A percentile compares a stretch with the other conserved stretches of the same genome.
phyloP scores from a whole-genome alignment of 2,329 filamentous ascomycete genomes.

The Exophiala bonariae region DNA sequence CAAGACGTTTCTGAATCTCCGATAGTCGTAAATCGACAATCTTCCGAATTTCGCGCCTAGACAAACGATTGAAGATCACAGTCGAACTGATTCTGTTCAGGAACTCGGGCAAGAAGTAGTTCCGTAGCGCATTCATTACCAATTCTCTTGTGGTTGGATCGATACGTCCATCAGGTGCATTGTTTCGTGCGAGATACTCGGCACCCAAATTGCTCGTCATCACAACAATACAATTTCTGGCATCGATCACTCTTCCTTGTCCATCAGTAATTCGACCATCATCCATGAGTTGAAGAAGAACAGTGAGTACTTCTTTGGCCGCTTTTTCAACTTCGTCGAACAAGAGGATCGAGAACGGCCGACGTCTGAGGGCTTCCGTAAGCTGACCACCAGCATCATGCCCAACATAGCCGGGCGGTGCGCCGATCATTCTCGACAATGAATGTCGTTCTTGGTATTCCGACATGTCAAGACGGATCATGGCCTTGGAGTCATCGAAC shows the following conservation, averaged over 20 bases:
- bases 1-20: constrained; percentile 91
- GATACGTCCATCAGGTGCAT: constrained; percentile 77
- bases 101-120: constrained; percentile 98
- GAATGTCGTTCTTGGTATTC: constrained; percentile 98
- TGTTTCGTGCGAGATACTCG: constrained; percentile 82
- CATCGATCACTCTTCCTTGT: constrained; percentile 91
- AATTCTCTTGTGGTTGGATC: constrained; percentile 82
- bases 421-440: constrained; percentile 95
- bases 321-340: constrained; percentile 99
- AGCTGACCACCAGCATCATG: constrained; percentile 95
- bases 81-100: constrained; percentile 95
- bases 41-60: constrained; percentile 82
- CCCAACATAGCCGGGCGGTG: constrained; percentile 93
- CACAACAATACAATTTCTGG: constrained; percentile 97
- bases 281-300: constrained; percentile 98
- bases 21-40: constrained; percentile 87
- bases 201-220: constrained; percentile 98
- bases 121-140: constrained; percentile 85
- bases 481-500: constrained; percentile 93
- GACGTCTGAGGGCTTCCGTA: constrained; percentile 88
- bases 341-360: constrained; percentile 94
- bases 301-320: constrained; percentile 94
- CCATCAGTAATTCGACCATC: constrained; percentile 98
- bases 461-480: constrained; percentile 99
- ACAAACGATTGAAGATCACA: constrained; percentile 98